A percentile compares a stretch with the other conserved stretches of the same genome.
phyloP scores from a whole-genome alignment of 352 stramenopile species.

The Globisporangium camurandrum region DNA sequence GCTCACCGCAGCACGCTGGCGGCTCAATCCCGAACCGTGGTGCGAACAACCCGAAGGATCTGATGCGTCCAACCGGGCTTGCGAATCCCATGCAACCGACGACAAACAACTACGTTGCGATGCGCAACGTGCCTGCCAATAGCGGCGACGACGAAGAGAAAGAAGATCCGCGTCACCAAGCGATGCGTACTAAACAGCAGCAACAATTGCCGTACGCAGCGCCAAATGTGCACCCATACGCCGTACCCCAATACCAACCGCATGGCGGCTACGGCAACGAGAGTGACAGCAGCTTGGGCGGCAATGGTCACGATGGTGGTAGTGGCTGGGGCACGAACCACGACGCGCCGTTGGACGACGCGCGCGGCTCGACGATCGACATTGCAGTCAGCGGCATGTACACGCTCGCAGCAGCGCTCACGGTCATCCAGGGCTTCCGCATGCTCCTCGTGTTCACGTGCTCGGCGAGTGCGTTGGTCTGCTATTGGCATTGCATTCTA shows the following conservation, averaged over 20 bases:
- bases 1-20: slow-evolving; percentile 10
- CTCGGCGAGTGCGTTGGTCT: slow-evolving; percentile 29
- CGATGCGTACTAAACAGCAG: slow-evolving; percentile 14
- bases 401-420: slow-evolving; percentile 73
- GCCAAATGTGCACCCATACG: slow-evolving; percentile 76
- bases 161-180: slow-evolving; percentile 18
- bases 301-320: slow-evolving; percentile 26
- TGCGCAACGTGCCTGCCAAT: slow-evolving; percentile 10
- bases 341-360: slow-evolving; percentile 33
- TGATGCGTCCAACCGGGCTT: neutral
- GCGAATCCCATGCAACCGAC: slow-evolving; percentile 3
- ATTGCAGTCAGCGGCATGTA: slow-evolving; percentile 84
- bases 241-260: slow-evolving; percentile 70
- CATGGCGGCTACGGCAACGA: neutral
- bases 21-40: slow-evolving; percentile 18
- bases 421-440: slow-evolving; percentile 76
- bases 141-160: slow-evolving; percentile 50
- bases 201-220: slow-evolving; percentile 61
- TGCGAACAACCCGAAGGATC: slow-evolving; percentile 14
- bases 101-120: slow-evolving; percentile 28
- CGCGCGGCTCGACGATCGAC: slow-evolving; percentile 51
- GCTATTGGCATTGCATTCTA: neutral
- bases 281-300: slow-evolving; percentile 28
- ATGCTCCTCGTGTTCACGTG: slow-evolving; percentile 75
- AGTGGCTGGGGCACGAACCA: slow-evolving; percentile 31